Evolutionary conservation across 192 early-diverging fungal species (phyloP).

Genomic region (Coemansia reversa): DNA sequence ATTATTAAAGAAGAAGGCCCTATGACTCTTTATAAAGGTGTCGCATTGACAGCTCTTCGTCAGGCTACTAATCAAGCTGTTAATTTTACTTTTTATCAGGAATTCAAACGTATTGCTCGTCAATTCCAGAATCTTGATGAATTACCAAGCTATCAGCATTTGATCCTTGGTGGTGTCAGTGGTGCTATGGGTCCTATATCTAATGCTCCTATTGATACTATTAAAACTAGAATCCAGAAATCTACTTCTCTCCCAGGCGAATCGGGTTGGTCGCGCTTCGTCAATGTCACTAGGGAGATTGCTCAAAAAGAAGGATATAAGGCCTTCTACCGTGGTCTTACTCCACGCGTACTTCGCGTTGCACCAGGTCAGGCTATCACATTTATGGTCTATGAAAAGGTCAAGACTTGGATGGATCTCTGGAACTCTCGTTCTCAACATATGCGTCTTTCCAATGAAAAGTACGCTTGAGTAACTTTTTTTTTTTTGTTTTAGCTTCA

Average conservation of each 20-base stretch:
- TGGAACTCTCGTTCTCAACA: conserved; percentile 33
- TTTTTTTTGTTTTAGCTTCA: not conserved
- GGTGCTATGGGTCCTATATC: conserved; percentile 90
- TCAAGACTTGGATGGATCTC: conserved; percentile 69
- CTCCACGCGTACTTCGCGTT: conserved; percentile 89
- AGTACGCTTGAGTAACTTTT: conserved; percentile 23
- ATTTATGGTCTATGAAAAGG: conserved; percentile 91
- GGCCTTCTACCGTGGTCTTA: conserved; percentile 95
- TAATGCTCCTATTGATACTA: conserved; percentile 96
- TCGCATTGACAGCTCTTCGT: conserved; percentile 87
- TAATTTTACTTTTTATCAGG: conserved; percentile 97
- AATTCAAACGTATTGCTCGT: conserved; percentile 78
- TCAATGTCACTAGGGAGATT: conserved; percentile 73
- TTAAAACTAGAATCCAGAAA: conserved; percentile 98
- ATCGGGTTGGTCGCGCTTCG: conserved; percentile 77
- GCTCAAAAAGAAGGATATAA: conserved; percentile 82
- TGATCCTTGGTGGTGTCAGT: conserved; percentile 87
- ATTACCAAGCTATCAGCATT: conserved; percentile 88
- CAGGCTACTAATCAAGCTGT: conserved; percentile 98
- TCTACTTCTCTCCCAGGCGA: conserved; percentile 64
- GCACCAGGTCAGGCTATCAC: conserved; percentile 97
- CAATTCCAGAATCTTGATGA: conserved; percentile 64
- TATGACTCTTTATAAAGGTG: conserved; percentile 89
- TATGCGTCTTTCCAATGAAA: conserved; percentile 22
- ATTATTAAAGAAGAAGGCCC: conserved; percentile 91